These are phyloP conservation scores for Leucocoprinus sp. DNA, from an alignment of 768 basidiomycete species.

Conservation along the genomic window DNA sequence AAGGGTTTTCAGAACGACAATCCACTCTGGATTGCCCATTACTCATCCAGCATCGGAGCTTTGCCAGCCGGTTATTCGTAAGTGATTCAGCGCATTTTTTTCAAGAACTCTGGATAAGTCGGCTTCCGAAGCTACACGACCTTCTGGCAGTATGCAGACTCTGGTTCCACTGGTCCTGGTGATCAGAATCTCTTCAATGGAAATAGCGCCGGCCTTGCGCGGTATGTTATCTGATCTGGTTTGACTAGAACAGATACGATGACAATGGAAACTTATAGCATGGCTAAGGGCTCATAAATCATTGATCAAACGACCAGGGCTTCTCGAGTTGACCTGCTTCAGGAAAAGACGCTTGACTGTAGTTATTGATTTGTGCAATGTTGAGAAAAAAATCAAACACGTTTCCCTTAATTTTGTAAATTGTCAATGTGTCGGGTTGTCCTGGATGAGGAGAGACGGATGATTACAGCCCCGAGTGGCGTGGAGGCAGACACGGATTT, in stretches of 20 bases:
- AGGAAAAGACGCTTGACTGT: too few species aligned
- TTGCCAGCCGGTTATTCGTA: slow-evolving; percentile 54
- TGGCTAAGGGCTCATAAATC: slow-evolving; percentile 4
- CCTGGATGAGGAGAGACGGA: too few species aligned
- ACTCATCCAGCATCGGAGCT: slow-evolving; percentile 37
- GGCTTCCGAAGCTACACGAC: slow-evolving; percentile 31
- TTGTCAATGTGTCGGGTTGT: too few species aligned
- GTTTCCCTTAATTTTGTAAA: too few species aligned
- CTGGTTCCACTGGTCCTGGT: slow-evolving; percentile 47
- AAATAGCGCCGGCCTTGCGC: slow-evolving; percentile 5
- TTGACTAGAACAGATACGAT: neutral
- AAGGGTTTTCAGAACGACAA: slow-evolving; percentile 39
- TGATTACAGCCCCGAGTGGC: too few species aligned
- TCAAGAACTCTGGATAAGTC: neutral
- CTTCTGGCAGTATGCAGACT: slow-evolving; percentile 56
- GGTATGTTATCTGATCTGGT: slow-evolving; percentile 1
- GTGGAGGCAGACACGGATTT: too few species aligned
- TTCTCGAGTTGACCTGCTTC: neutral
- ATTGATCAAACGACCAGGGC: neutral
- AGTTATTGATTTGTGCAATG: too few species aligned
- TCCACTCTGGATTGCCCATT: slow-evolving; percentile 57
- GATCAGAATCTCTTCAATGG: slow-evolving; percentile 55
- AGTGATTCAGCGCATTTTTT: slow-evolving; percentile 13
- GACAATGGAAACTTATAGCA: neutral
- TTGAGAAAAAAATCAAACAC: too few species aligned